phyloP scores from a whole-genome alignment of 305 asterid species.

The Stenogyne calaminthoides region DNA sequence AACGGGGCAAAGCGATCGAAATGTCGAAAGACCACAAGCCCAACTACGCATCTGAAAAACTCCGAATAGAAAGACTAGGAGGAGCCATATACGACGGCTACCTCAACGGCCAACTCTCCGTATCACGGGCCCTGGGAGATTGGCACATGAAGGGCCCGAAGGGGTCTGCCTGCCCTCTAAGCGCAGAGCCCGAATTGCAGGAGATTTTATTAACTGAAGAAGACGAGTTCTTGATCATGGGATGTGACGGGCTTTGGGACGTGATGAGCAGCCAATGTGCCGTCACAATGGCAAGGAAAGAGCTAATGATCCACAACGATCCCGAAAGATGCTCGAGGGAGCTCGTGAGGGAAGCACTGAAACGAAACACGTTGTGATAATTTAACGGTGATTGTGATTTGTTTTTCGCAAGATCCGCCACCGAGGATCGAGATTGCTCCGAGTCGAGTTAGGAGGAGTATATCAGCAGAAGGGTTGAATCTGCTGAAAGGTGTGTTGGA shows the following conservation, averaged over 20 bases:
- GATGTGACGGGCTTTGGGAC: constrained; percentile 93
- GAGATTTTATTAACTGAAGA: constrained; percentile 69
- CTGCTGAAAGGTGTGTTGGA: constrained; percentile 82
- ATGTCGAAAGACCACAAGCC: constrained; percentile 93
- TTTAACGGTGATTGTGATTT: constrained; percentile 69
- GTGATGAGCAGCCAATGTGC: constrained; percentile 98
- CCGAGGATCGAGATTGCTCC: constrained; percentile 62
- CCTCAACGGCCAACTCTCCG: constrained; percentile 84
- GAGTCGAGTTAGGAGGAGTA: constrained; percentile 64
- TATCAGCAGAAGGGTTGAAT: constrained; percentile 84
- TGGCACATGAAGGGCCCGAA: constrained; percentile 96
- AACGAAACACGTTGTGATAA: constrained; percentile 80
- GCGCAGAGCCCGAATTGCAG: constrained; percentile 87
- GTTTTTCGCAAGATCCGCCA: constrained; percentile 90
- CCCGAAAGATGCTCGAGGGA: constrained; percentile 87
- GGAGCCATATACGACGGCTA: constrained; percentile 88
- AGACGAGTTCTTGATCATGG: constrained; percentile 84
- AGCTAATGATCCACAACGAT: constrained; percentile 82
- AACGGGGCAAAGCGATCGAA: constrained; percentile 84
- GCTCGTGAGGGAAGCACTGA: constrained; percentile 81
- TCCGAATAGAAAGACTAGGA: constrained; percentile 79
- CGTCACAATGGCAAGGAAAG: constrained; percentile 81
- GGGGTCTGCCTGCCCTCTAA: constrained; percentile 74
- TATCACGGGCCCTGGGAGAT: constrained; percentile 91
- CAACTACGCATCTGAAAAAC: constrained; percentile 58